A percentile compares a stretch with the other conserved stretches of the same genome.
Conservation (phyloP, 2,329 filamentous ascomycete genomes). For the Cladorrhinum sp. region DNA sequence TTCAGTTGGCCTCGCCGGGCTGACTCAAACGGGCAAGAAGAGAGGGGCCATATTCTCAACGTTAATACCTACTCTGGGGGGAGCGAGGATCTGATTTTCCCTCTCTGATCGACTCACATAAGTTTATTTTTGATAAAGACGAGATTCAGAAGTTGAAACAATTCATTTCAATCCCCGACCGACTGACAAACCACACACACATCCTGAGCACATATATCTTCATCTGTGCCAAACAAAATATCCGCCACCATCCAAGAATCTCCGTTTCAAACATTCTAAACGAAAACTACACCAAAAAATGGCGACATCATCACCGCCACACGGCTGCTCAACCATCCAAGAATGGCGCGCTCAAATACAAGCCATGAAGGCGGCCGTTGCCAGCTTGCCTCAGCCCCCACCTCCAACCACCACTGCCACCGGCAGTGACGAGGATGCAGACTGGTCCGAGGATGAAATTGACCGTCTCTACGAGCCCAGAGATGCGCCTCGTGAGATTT, state of each 20-base stretch:
- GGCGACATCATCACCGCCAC: constrained; percentile 42
- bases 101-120: background rate
- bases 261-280: background rate
- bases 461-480: constrained; percentile 45
- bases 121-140: background rate
- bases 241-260: background rate
- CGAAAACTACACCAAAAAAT: constrained; percentile 2
- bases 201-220: background rate
- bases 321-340: constrained; percentile 13
- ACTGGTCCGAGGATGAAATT: constrained; percentile 63
- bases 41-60: background rate
- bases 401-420: constrained; percentile 40
- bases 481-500: constrained; percentile 74
- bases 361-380: constrained; percentile 82
- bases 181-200: background rate
- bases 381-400: constrained; percentile 49
- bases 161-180: background rate
- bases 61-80: background rate
- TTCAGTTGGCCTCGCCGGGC: constrained; percentile 14
- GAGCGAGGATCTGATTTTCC: background rate
- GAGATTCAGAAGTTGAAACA: no score
- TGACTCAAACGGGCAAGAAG: constrained; percentile 20
- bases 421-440: constrained; percentile 47
- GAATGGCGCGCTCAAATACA: constrained; percentile 83
- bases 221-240: background rate